phyloP scores from a whole-genome alignment of 371 early-diverging fungal genomes.

The Sporodiniella umbellata region DNA sequence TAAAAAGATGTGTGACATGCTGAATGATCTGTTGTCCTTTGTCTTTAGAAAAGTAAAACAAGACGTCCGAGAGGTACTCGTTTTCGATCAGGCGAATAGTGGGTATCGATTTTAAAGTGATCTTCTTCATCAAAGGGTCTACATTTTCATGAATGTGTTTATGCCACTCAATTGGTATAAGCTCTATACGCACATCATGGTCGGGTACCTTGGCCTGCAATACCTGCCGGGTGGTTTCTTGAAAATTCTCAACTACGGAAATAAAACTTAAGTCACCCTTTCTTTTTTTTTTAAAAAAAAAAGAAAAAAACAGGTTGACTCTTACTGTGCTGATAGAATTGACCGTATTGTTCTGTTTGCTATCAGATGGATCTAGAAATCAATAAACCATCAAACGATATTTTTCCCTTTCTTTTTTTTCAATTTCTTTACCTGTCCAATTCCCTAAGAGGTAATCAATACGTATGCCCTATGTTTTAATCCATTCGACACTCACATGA shows the following conservation, averaged over 20 bases:
- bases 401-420: too few species aligned
- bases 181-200: conserved; percentile 43
- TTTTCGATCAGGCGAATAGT: conserved; percentile 64
- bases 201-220: conserved; percentile 51
- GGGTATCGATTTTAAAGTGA: conserved; percentile 66
- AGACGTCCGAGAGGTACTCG: conserved; percentile 65
- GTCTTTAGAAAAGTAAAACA: conserved; percentile 58
- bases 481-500: conserved; percentile 34
- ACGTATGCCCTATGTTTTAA: neutral
- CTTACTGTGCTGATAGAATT: conserved; percentile 55
- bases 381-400: too few species aligned
- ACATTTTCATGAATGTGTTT: conserved; percentile 55
- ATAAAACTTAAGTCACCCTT: neutral
- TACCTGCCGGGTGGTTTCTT: conserved; percentile 55
- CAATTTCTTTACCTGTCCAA: conserved; percentile 57
- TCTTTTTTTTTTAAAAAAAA: too few species aligned
- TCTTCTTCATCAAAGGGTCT: conserved; percentile 40
- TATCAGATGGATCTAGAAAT: too few species aligned
- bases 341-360: conserved; percentile 59
- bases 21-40: conserved; percentile 56
- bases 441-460: conserved; percentile 36
- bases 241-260: conserved; percentile 47
- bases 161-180: conserved; percentile 56
- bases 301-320: too few species aligned
- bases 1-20: conserved; percentile 54